These are phyloP conservation scores for Populus alba DNA, from an alignment of 345 rosid species.

Conservation along the genomic window DNA sequence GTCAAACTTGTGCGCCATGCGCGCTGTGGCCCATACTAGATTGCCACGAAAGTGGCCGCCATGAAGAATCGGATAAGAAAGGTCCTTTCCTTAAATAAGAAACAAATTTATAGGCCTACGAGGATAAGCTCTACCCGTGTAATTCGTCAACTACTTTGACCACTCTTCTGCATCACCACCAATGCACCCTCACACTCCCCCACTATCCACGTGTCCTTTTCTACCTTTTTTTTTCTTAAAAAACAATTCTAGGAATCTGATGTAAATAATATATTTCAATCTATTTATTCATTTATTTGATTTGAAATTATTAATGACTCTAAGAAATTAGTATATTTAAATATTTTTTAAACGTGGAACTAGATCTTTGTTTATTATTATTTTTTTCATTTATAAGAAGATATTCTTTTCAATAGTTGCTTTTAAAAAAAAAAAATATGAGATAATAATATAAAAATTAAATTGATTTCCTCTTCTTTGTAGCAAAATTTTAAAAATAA, in stretches of 20 bases:
- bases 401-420: no score
- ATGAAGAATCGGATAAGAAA: slow-evolving; percentile 45
- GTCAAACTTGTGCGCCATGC: slow-evolving; percentile 20
- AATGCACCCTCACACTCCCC: slow-evolving; percentile 1
- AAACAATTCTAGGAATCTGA: no score
- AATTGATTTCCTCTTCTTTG: neutral
- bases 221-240: no score
- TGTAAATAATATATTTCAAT: no score
- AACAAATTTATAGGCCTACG: neutral
- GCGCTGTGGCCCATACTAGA: slow-evolving; percentile 17
- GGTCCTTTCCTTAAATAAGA: neutral
- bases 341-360: no score
- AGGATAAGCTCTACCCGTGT: slow-evolving; percentile 32
- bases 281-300: neutral
- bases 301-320: neutral
- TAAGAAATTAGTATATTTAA: no score
- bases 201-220: slow-evolving; percentile 15
- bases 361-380: no score
- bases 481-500: neutral
- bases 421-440: neutral
- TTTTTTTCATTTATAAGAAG: no score
- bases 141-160: slow-evolving; percentile 15
- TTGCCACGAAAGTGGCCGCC: slow-evolving; percentile 30
- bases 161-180: slow-evolving; percentile 7
- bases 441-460: neutral